phyloP scores from a whole-genome alignment of 2,329 filamentous ascomycete genomes.

The Hymenoscyphus infarciens region DNA sequence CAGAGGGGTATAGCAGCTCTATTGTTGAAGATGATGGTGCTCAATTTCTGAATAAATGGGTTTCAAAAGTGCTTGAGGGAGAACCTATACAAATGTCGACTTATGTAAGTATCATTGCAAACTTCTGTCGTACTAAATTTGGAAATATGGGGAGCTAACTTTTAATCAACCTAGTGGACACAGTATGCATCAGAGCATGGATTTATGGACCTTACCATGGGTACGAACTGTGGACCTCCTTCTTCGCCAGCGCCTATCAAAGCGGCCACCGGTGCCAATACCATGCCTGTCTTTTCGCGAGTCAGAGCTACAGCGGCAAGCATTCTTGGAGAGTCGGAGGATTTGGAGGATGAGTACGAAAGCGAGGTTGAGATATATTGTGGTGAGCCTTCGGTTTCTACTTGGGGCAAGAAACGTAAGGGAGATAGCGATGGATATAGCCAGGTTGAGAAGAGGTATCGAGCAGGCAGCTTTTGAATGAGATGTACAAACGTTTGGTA shows the following conservation, averaged over 20 bases:
- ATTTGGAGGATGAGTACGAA: neutral
- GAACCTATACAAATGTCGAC: constrained; percentile 7
- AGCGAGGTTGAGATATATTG: neutral
- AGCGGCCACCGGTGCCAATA: neutral
- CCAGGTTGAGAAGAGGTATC: neutral
- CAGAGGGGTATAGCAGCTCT: neutral
- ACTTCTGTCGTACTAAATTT: neutral
- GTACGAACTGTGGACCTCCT: neutral
- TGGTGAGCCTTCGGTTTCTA: neutral
- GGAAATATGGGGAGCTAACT: neutral
- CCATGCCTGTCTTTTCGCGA: neutral
- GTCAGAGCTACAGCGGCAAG: neutral
- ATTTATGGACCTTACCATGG: neutral
- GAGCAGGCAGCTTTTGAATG: neutral
- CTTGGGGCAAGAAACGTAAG: neutral
- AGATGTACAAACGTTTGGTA: neutral
- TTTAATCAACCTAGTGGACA: neutral
- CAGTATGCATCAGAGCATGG: neutral
- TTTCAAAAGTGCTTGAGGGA: constrained; percentile 2
- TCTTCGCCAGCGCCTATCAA: neutral
- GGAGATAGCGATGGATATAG: neutral
- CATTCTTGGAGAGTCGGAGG: neutral
- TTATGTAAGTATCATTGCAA: neutral
- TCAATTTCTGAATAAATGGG: constrained; percentile 7
- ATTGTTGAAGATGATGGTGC: neutral